phyloP scores from a whole-genome alignment of 257 asterid genomes.

The Gynochthodes officinalis region DNA sequence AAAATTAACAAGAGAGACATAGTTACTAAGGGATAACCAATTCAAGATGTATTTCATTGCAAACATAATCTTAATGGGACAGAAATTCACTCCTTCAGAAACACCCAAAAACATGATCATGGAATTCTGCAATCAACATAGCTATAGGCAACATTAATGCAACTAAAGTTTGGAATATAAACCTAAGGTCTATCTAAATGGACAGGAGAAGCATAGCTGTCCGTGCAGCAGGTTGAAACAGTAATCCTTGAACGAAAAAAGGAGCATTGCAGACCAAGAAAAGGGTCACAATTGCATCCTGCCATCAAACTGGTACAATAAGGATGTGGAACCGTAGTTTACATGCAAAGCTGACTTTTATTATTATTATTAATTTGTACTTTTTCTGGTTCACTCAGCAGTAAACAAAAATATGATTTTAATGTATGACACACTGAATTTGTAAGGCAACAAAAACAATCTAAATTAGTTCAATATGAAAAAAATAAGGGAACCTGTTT shows the following conservation, averaged over 20 bases:
- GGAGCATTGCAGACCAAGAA: too few species aligned
- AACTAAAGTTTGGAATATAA: not conserved
- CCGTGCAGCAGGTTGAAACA: too few species aligned
- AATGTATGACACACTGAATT: not conserved
- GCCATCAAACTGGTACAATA: too few species aligned
- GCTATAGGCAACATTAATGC: not conserved
- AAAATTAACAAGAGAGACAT: not conserved
- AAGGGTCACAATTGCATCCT: too few species aligned
- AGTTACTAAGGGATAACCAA: not conserved
- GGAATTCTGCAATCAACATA: not conserved
- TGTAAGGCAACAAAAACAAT: not conserved
- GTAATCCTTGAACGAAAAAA: not conserved
- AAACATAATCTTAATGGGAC: not conserved
- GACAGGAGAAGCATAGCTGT: not conserved
- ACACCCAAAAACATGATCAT: not conserved
- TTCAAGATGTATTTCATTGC: not conserved
- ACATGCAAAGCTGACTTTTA: too few species aligned
- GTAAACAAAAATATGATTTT: not conserved
- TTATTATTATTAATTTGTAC: too few species aligned
- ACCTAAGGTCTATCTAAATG: not conserved
- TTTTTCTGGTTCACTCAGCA: too few species aligned
- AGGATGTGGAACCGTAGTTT: too few species aligned
- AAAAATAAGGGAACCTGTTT: not conserved
- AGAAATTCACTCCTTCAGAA: not conserved
- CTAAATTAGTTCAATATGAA: not conserved